Conservation (phyloP, 257 asterid species). For the Pogostemon cablin region DNA sequence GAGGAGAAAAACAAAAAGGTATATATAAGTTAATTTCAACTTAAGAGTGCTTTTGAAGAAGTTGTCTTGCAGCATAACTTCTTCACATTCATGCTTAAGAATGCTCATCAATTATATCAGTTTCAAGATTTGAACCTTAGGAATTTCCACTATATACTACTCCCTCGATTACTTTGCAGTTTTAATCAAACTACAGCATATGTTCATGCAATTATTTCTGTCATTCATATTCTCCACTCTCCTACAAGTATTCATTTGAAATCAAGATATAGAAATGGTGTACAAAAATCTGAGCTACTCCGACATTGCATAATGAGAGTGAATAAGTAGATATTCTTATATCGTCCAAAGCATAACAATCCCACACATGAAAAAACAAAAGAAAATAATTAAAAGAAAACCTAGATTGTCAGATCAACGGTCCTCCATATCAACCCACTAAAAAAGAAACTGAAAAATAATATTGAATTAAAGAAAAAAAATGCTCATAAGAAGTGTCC, state of each 20-base stretch:
- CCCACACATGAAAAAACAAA: not conserved
- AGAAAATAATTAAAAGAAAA: not conserved
- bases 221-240: not conserved
- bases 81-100: not conserved
- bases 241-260: not conserved
- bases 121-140: not conserved
- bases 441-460: not conserved
- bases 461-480: not conserved
- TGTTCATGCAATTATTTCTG: not conserved
- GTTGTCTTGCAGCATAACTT: not conserved
- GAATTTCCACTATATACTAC: not conserved
- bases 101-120: not conserved
- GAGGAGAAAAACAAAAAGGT: not conserved
- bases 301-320: not conserved
- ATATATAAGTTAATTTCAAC: not conserved
- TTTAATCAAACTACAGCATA: not conserved
- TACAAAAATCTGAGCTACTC: not conserved
- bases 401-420: slow-evolving; percentile 8
- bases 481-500: not conserved
- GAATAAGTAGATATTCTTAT: not conserved
- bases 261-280: not conserved
- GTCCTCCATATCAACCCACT: not conserved
- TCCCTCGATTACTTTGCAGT: slow-evolving; percentile 8
- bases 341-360: not conserved
- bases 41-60: not conserved